Conservation (phyloP, 345 rosid genomes). For the Turnera subulata region DNA sequence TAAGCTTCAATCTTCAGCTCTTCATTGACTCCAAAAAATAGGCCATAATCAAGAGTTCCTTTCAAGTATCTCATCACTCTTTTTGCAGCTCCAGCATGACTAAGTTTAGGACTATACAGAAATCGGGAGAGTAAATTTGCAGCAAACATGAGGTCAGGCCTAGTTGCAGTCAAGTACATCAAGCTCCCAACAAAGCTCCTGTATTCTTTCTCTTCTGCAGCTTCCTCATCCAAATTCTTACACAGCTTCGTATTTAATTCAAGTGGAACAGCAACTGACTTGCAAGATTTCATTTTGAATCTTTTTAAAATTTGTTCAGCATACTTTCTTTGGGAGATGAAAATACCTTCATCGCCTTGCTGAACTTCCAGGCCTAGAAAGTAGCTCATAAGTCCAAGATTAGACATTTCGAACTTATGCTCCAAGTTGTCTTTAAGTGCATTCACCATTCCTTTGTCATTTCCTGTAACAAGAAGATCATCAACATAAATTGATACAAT, state of each 20-base stretch:
- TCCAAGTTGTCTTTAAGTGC: not conserved
- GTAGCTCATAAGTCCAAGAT: not conserved
- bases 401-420: not conserved
- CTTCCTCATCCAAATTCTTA: not conserved
- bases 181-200: not conserved
- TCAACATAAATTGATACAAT: not conserved
- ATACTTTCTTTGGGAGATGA: not conserved
- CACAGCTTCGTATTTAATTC: not conserved
- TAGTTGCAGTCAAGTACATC: not conserved
- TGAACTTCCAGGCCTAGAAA: not conserved
- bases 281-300: not conserved
- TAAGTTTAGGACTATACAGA: not conserved
- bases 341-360: not conserved
- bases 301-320: not conserved
- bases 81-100: not conserved
- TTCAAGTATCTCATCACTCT: not conserved
- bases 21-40: not conserved
- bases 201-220: not conserved
- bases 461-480: not conserved
- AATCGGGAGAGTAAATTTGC: not conserved
- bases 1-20: not conserved
- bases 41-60: not conserved
- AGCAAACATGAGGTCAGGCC: not conserved
- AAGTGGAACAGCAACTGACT: not conserved
- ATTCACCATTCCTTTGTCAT: not conserved